Evolutionary conservation across 2,329 filamentous ascomycete genomes (phyloP).

Genomic region (Stachybotrys elegans): DNA sequence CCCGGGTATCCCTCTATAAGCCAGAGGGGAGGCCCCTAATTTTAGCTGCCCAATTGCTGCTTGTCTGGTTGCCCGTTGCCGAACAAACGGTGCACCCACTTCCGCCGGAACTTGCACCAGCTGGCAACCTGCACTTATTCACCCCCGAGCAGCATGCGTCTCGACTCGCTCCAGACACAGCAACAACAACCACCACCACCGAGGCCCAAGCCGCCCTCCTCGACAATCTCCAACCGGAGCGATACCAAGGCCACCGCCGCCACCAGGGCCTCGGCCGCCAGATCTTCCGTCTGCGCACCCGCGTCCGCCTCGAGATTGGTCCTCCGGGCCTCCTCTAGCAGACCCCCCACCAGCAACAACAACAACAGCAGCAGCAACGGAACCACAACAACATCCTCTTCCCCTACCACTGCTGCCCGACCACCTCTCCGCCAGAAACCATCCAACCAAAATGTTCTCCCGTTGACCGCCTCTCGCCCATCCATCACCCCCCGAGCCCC

Average conservation of each 20-base stretch:
- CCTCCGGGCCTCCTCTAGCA: neutral
- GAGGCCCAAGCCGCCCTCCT: neutral
- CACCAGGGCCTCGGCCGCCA: neutral
- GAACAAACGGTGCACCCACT: too few relatives aligned
- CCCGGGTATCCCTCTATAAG: too few relatives aligned
- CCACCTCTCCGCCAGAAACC: constrained; percentile 13
- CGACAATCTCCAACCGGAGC: constrained; percentile 11
- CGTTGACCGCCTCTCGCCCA: constrained; percentile 21
- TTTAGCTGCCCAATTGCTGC: too few relatives aligned
- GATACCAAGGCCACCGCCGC: neutral
- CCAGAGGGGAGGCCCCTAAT: too few relatives aligned
- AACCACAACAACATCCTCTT: too few relatives aligned
- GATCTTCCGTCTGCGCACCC: neutral
- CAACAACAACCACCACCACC: constrained; percentile 2
- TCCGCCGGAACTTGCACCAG: too few relatives aligned
- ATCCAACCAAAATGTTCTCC: constrained; percentile 20
- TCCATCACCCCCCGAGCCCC: constrained; percentile 12
- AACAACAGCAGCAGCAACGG: too few relatives aligned
- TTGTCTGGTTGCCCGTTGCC: too few relatives aligned
- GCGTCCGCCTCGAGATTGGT: neutral
- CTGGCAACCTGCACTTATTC: too few relatives aligned
- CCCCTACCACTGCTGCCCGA: constrained; percentile 7
- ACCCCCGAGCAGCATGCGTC: neutral
- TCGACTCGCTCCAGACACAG: neutral
- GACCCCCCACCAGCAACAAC: neutral